Base-by-base conservation (phyloP, 148 eudicot genomes). In the Rhododendron griersonianum region DNA sequence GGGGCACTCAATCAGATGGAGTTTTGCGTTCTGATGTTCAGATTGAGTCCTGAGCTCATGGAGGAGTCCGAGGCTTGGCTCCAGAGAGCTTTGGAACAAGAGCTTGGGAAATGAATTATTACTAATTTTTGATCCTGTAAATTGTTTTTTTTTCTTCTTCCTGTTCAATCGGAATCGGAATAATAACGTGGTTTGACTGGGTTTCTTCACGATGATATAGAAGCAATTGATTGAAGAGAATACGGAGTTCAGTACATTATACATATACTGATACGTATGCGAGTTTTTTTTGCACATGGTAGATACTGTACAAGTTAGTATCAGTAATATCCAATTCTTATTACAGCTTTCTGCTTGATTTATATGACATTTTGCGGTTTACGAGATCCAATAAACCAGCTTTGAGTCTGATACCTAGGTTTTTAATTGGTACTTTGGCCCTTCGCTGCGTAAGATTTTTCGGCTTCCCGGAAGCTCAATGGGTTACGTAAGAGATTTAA, bases 1-100 rank as follows among this genome's bases (percentile, higher is more conserved):
- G 90, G 91, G 1, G 91, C 85, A 0, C 87, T 90, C 19, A 86
- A 86, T 78, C 78, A 88, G 82, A 88, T 86, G 90, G 91, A 90
- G 65, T 90, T 90, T 78, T 90, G 90, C 13, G 90, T 90, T 45
- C 77, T 90, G 44, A 90, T 90, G 91, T 90, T 88, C 78, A 90
- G 91, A 82, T 84, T 90, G 73, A 90, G 91, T 25, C 91, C 91
- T 10, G 80, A 90, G 28, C 47, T 90, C 39, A 88, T 90, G 91
- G 73, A 81, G 10, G 84, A 81, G 33, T 84, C 91, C 0, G 81
- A 84, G 86, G 87, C 33, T 45, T 89, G 87, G 91, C 87, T 91
- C 28, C 86, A 89, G 35, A 53, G 84, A 1, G 90, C 86, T 57
- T 81, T 88, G 50, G 63, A 80, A 28, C 86, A 83, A 3, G 89